Percentiles rank a stretch among this genome's conserved stretches.
Conservation (phyloP, 2,329 filamentous ascomycete species). For the Ophiocordyceps camponoti-floridani region DNA sequence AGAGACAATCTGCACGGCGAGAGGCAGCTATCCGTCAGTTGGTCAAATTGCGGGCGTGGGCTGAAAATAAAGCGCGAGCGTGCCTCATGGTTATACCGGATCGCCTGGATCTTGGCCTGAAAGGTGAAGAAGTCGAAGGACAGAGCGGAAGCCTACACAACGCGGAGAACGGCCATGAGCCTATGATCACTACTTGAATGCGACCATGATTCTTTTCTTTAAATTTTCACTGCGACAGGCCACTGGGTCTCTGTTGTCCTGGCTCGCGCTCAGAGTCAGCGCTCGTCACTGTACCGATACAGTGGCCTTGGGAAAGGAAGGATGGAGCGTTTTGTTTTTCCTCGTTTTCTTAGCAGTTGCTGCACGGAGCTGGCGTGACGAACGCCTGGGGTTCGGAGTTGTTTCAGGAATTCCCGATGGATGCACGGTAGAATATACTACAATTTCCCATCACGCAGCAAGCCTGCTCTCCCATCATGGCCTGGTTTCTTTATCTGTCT, state of each 20-base stretch:
- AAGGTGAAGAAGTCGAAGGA: constrained; percentile 16
- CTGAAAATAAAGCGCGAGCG: constrained; percentile 43
- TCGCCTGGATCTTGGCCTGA: constrained; percentile 17
- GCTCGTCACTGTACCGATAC: too few species aligned
- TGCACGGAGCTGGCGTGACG: too few species aligned
- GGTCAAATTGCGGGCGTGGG: constrained; percentile 70
- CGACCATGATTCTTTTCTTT: background rate
- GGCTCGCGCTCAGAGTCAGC: background rate
- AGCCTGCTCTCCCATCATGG: background rate
- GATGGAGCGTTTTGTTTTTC: too few species aligned
- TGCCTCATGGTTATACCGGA: constrained; percentile 14
- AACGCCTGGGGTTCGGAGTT: too few species aligned
- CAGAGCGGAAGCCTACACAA: constrained; percentile 7
- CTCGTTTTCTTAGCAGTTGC: too few species aligned
- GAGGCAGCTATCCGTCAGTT: constrained; percentile 72
- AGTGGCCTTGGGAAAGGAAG: too few species aligned
- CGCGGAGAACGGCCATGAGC: constrained; percentile 25
- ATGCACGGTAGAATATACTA: too few species aligned
- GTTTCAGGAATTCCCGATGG: too few species aligned
- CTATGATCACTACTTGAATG: constrained; percentile 32
- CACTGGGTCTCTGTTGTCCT: background rate
- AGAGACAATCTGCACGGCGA: constrained; percentile 50
- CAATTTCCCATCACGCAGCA: too few species aligned
- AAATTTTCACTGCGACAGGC: background rate
- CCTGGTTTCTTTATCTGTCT: background rate